Evolutionary conservation across 2,329 filamentous ascomycete genomes (phyloP).

Genomic region (Aureobasidium sp.): DNA sequence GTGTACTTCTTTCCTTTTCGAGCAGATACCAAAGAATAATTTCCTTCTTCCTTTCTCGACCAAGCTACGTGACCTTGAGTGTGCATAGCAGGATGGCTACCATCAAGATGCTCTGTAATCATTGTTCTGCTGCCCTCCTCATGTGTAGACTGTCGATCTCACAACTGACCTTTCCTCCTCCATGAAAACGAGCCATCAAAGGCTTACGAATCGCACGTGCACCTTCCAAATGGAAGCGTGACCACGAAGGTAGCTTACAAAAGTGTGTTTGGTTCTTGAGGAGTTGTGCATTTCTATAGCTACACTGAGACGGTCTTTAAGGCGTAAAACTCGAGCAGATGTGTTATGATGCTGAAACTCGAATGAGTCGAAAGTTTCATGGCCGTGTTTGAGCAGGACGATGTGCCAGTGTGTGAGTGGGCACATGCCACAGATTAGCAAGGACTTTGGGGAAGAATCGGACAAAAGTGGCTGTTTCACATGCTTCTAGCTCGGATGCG

Average conservation of each 20-base stretch:
- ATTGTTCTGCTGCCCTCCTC: background rate
- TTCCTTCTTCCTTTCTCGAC: background rate
- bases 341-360: background rate
- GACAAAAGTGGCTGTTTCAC: background rate
- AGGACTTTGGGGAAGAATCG: background rate
- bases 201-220: too few species aligned
- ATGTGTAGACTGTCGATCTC: too few species aligned
- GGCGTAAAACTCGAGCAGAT: background rate
- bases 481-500: constrained; percentile 4
- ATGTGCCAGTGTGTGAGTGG: background rate
- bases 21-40: constrained; percentile 12
- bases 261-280: too few species aligned
- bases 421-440: background rate
- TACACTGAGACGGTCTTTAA: too few species aligned
- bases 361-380: background rate
- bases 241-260: too few species aligned
- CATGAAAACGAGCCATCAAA: too few species aligned
- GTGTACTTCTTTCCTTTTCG: constrained; percentile 9
- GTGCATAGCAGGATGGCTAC: background rate
- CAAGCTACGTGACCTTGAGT: too few species aligned
- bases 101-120: background rate
- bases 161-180: too few species aligned
- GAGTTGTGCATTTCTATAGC: too few species aligned
- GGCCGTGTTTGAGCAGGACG: background rate
- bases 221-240: too few species aligned